phyloP scores from a whole-genome alignment of 169 alveolate genomes.

The Eimeria acervulina region DNA sequence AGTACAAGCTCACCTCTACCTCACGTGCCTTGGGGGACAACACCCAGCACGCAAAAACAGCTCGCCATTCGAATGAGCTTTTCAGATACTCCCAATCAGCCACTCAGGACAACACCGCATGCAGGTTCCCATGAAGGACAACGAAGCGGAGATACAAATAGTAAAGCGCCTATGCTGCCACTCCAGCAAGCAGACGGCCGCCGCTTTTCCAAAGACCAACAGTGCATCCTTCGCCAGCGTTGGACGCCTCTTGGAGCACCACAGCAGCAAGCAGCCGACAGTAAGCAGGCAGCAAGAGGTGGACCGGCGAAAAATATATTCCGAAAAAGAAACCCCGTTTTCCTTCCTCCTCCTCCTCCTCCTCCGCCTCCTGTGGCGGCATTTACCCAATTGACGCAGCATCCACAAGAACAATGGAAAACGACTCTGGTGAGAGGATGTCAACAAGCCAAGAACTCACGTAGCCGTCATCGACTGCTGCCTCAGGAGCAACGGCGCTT shows the following conservation, averaged over 20 bases:
- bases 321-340: neutral
- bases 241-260: conserved; percentile 1
- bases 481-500: conserved; percentile 26
- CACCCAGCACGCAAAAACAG: neutral
- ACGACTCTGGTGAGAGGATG: neutral
- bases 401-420: neutral
- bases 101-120: neutral
- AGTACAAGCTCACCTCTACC: neutral
- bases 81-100: neutral
- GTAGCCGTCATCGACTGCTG: conserved; percentile 23
- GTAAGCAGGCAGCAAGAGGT: neutral
- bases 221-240: neutral
- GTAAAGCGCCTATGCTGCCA: neutral
- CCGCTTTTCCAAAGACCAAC: conserved; percentile 1
- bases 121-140: neutral
- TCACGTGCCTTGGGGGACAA: neutral
- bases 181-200: conserved; percentile 3
- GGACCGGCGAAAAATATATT: neutral
- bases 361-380: conserved; percentile 17
- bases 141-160: neutral
- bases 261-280: neutral
- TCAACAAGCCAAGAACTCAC: neutral
- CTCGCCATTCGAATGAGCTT: neutral
- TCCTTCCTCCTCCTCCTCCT: conserved; percentile 45
- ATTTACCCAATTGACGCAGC: neutral